Conservation (phyloP, 192 early-diverging fungal species). For the Backusella liffmaniae region DNA sequence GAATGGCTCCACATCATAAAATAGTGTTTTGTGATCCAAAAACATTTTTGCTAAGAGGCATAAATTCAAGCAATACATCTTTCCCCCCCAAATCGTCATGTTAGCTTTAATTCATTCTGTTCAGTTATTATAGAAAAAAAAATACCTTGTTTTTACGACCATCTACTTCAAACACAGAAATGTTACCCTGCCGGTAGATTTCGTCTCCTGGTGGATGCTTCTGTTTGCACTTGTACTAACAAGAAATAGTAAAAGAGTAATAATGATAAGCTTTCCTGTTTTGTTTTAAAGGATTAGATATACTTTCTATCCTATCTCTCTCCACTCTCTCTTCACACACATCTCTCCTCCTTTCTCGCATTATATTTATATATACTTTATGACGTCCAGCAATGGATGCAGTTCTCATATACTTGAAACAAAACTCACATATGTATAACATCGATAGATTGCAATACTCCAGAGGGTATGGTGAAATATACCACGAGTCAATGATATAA, state of each 20-base stretch:
- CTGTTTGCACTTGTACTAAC: constrained; percentile 69
- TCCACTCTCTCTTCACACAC: not conserved
- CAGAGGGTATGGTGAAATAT: constrained; percentile 91
- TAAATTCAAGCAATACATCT: constrained; percentile 96
- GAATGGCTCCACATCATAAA: constrained; percentile 97
- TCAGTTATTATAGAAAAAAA: not conserved
- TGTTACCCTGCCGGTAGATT: constrained; percentile 84
- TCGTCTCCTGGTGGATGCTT: constrained; percentile 94
- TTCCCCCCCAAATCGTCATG: not conserved
- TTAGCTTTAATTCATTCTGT: not conserved
- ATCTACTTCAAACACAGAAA: constrained; percentile 98
- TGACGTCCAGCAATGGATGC: constrained; percentile 78
- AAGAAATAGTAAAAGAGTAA: not conserved
- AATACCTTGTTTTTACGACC: constrained; percentile 90
- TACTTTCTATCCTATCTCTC: not conserved
- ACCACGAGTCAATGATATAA: constrained; percentile 91
- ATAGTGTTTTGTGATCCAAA: constrained; percentile 96
- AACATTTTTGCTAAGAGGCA: constrained; percentile 97
- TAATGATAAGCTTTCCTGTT: not conserved
- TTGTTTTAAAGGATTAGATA: not conserved
- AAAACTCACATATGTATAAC: constrained; percentile 94
- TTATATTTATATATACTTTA: constrained; percentile 40
- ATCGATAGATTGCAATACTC: constrained; percentile 82
- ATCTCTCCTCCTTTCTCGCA: not conserved
- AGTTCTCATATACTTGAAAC: constrained; percentile 97